phyloP scores from a whole-genome alignment of 108 stramenopile species.

The Bacterosira constricta region DNA sequence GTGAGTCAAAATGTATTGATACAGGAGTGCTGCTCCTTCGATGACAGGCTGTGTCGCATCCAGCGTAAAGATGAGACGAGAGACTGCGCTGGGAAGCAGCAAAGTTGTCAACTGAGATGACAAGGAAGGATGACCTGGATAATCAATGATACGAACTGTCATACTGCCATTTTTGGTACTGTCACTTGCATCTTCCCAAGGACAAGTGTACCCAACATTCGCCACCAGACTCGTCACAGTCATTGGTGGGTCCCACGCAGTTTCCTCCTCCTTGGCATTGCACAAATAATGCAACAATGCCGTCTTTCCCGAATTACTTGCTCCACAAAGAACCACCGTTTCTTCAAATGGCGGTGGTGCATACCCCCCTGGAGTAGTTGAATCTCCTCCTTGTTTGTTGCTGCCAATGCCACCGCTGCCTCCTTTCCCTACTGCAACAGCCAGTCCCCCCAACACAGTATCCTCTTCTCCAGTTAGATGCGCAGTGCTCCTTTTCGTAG shows the following conservation, averaged over 20 bases:
- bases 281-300: conserved; percentile 36
- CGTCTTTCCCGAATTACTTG: conserved; percentile 39
- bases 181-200: neutral
- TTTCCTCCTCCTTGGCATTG: neutral
- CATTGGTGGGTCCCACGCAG: conserved; percentile 21
- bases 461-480: conserved; percentile 22
- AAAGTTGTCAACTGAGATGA: conserved; percentile 25
- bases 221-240: conserved; percentile 72
- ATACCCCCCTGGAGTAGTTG: neutral
- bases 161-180: neutral
- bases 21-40: conserved; percentile 65
- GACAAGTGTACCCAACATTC: conserved; percentile 56
- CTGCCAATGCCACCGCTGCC: neutral
- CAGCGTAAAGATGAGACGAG: conserved; percentile 55
- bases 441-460: conserved; percentile 12
- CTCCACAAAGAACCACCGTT: conserved; percentile 39
- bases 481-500: conserved; percentile 21
- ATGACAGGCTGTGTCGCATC: conserved; percentile 72
- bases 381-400: neutral
- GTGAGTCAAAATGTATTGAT: conserved; percentile 42
- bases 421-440: neutral
- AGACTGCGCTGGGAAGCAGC: conserved; percentile 7
- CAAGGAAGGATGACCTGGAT: conserved; percentile 65
- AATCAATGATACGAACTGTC: conserved; percentile 63
- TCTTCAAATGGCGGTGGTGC: conserved; percentile 21